phyloP scores from a whole-genome alignment of 148 eudicot genomes.

The Arctostaphylos glauca region DNA sequence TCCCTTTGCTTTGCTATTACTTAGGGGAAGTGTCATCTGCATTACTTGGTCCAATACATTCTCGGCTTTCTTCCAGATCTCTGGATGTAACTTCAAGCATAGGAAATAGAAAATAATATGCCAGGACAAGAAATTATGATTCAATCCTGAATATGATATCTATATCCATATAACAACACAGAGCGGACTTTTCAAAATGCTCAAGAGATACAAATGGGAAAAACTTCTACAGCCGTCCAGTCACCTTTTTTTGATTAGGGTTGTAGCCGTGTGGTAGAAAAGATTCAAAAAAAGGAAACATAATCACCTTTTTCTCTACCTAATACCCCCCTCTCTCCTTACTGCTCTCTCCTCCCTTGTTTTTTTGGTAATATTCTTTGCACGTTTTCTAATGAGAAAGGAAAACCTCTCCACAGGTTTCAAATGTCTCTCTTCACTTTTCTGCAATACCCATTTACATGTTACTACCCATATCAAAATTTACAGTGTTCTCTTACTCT shows the following conservation, averaged over 20 bases:
- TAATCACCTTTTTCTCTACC: neutral
- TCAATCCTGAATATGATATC: neutral
- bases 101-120: neutral
- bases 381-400: neutral
- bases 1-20: neutral
- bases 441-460: neutral
- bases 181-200: neutral
- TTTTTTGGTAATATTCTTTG: neutral
- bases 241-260: neutral
- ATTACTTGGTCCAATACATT: neutral
- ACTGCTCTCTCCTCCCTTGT: neutral
- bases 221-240: neutral
- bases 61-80: constrained; percentile 2
- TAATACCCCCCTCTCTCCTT: neutral
- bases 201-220: neutral
- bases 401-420: neutral
- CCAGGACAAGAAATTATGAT: neutral
- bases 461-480: neutral
- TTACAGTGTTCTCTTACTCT: neutral
- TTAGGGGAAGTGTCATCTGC: neutral
- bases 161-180: neutral
- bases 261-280: neutral
- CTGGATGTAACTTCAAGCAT: neutral
- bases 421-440: neutral
- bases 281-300: neutral